Evolutionary conservation across 1,284 basidiomycete genomes (phyloP), one percentile per base, ranked within the genome.

Genomic region (Pisolithus thermaeus): DNA sequence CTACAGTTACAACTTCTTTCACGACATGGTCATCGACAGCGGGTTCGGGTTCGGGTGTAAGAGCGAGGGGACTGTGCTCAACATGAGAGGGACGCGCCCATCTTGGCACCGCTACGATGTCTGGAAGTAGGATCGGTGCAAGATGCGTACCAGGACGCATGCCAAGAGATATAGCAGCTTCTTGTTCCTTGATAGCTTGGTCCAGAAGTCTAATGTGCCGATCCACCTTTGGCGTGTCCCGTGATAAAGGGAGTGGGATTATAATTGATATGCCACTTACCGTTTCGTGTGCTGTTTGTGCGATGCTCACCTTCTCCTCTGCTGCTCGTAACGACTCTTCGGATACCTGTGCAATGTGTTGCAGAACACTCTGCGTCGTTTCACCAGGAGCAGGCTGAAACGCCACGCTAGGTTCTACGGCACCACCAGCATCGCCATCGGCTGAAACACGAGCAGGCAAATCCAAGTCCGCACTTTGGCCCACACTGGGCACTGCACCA

Each of bases 271-370:
- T 32, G 12, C 18, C 9, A 65, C 79, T 52, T 62, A 88, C 87
- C 14, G 82, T 79, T 61, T 87, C 83, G 54, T 79, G 78, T 27
- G 79, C 79, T 16, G 84, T 78, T 60, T 81, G 78, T 5, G 87
- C 83, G 27, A 90, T 72, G 59, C 80, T 84, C 28, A 84, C 78
- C 62, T 90, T 90, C 64, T 90, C 88, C 57, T 86, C 80, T 8
- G 81, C 79, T 2, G 80, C 75, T 5, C 79, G 78, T 18, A 84
- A 64, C 0, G 80, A 64, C 50, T 85, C 81, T 57, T 86, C 84
- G 8, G 77, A 71, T 4, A 83, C 65, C 56, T 74, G 76, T 1
- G 81, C 81, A 46, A 88, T 75, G 43, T 75, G 73, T 18, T 77
- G 72, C 39, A 89, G 69, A 54, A 84, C 63, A 51, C 74, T 73